Percentiles rank a stretch among this genome's conserved stretches.
phyloP scores from a whole-genome alignment of 331 rosid genomes.

The Pyracantha coccinea region DNA sequence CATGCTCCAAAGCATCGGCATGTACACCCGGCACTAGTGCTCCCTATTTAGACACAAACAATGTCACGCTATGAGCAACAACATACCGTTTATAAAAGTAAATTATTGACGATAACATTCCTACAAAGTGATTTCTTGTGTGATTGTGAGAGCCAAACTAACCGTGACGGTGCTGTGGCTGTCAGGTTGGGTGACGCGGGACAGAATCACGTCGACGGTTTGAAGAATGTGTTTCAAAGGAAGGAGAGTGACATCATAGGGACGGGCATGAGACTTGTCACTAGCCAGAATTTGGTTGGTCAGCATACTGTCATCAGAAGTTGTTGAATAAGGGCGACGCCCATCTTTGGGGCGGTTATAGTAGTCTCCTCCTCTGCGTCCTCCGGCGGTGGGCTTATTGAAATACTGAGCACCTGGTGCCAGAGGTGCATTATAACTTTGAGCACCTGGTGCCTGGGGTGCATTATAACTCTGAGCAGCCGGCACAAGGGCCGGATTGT shows the following conservation, averaged over 20 bases:
- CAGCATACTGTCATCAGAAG: constrained; percentile 14
- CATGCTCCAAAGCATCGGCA: constrained; percentile 13
- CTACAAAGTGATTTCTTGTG: background rate
- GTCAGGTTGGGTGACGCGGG: constrained; percentile 6
- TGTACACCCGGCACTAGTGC: background rate
- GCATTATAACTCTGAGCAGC: background rate
- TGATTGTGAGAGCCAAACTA: background rate
- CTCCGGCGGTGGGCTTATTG: background rate
- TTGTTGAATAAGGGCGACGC: background rate
- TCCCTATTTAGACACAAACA: constrained; percentile 15
- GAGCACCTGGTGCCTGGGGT: background rate
- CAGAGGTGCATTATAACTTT: background rate
- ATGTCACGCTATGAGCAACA: too few relatives aligned
- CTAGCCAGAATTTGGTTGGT: constrained; percentile 7
- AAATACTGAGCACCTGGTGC: background rate
- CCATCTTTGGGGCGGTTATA: background rate
- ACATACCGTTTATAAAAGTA: too few relatives aligned
- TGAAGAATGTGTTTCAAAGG: constrained; percentile 9
- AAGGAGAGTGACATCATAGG: background rate
- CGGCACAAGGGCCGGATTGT: background rate
- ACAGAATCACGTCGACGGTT: constrained; percentile 12
- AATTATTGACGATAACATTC: too few relatives aligned
- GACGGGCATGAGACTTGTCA: constrained; percentile 7
- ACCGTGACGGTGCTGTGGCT: background rate
- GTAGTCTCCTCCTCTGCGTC: background rate